These are phyloP conservation scores for Boletus bicolor DNA, from an alignment of 768 basidiomycete species.

Conservation along the genomic window DNA sequence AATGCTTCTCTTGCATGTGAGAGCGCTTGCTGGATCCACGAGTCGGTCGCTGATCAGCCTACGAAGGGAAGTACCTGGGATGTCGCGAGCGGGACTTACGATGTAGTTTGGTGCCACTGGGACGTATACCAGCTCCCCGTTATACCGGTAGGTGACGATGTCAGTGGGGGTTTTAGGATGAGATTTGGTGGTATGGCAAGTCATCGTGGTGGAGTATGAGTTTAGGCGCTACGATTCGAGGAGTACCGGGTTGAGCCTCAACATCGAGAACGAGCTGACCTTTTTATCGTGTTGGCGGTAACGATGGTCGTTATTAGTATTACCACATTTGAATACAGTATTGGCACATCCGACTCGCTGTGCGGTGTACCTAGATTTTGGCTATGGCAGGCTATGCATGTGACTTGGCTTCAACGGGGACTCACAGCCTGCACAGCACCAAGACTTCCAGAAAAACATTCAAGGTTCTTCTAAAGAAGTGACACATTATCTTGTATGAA, in stretches of 20 bases:
- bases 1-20: slow-evolving; percentile 50
- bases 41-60: not conserved
- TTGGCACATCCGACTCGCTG: not conserved
- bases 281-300: not conserved
- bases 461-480: not conserved
- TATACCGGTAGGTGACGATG: slow-evolving; percentile 49
- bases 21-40: slow-evolving; percentile 43
- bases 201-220: not conserved
- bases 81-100: slow-evolving; percentile 31
- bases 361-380: not conserved
- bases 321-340: too few species aligned
- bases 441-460: not conserved
- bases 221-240: not conserved
- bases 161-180: slow-evolving; percentile 20
- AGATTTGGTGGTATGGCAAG: not conserved
- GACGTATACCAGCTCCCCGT: slow-evolving; percentile 49
- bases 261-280: not conserved
- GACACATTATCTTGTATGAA: not conserved
- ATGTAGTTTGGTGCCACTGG: slow-evolving; percentile 40
- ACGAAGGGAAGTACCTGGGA: too few species aligned
- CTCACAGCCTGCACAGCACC: too few species aligned
- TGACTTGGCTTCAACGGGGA: too few species aligned
- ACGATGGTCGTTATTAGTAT: too few species aligned
- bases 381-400: too few species aligned
- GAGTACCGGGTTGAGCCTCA: not conserved